phyloP scores from a whole-genome alignment of 805 yeast genomes.

The Metschnikowia aberdeeniae region DNA sequence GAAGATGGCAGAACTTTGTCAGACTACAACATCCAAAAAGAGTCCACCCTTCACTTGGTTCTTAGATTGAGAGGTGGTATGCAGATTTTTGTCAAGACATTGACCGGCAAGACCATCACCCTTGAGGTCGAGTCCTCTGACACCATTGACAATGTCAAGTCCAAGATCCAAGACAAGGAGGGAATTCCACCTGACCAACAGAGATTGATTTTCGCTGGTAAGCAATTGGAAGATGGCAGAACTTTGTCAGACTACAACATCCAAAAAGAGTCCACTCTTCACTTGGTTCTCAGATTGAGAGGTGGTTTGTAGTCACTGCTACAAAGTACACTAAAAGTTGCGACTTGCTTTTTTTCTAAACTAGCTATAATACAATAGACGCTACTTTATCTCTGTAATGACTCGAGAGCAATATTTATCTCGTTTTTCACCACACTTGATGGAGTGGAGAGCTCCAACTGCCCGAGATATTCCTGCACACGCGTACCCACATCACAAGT shows the following conservation, averaged over 20 bases:
- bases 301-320: constrained; percentile 62
- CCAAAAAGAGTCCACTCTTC: constrained; percentile 95
- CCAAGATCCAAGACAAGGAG: constrained; percentile 95
- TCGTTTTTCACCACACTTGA: constrained; percentile 20
- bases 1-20: constrained; percentile 38
- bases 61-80: constrained; percentile 47
- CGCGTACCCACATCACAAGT: neutral
- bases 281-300: constrained; percentile 95
- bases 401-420: constrained; percentile 9
- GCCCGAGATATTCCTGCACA: neutral
- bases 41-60: constrained; percentile 31
- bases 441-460: constrained; percentile 10
- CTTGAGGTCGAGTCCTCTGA: constrained; percentile 97
- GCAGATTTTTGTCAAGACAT: constrained; percentile 54
- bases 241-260: constrained; percentile 96
- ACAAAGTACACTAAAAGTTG: constrained; percentile 2
- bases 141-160: constrained; percentile 89
- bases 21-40: constrained; percentile 44
- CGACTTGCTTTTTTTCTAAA: neutral
- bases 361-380: neutral
- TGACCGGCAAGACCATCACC: constrained; percentile 68
- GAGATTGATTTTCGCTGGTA: constrained; percentile 90
- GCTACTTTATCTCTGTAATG: constrained; percentile 1
- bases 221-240: constrained; percentile 84
- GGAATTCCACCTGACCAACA: constrained; percentile 98